Evolutionary conservation across 2,329 filamentous ascomycete genomes (phyloP).

Genomic region (Aureobasidium sp.): DNA sequence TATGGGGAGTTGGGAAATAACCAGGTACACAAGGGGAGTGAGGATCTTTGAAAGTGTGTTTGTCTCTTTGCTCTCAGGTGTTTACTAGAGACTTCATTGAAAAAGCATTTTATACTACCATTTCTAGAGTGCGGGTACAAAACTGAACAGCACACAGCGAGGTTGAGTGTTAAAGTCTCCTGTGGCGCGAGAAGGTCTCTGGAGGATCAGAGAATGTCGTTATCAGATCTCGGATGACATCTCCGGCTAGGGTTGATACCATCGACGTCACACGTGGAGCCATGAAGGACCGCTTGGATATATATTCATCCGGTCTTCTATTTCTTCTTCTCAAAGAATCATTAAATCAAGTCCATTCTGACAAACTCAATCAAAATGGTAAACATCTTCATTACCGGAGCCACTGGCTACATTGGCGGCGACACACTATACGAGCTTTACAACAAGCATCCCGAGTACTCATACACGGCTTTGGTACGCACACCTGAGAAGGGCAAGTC

Average conservation of each 20-base stretch:
- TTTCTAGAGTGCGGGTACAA: neutral
- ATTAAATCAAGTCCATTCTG: neutral
- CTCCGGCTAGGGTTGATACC: neutral
- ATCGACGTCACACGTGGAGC: neutral
- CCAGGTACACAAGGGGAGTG: neutral
- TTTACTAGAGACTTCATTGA: neutral
- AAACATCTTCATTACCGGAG: conserved; percentile 19
- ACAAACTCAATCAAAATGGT: neutral
- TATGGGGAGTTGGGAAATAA: conserved; percentile 2
- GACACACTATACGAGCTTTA: conserved; percentile 38
- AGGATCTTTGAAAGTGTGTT: neutral
- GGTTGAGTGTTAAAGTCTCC: neutral
- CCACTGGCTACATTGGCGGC: conserved; percentile 36
- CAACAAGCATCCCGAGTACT: conserved; percentile 40
- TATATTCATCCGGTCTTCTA: neutral
- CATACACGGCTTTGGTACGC: conserved; percentile 42
- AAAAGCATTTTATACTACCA: neutral
- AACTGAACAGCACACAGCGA: too few species aligned
- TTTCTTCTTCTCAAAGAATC: neutral
- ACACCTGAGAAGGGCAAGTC: conserved; percentile 41
- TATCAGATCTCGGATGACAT: neutral
- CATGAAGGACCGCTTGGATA: neutral
- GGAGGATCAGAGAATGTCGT: neutral
- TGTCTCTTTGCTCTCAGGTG: neutral
- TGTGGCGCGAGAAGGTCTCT: neutral